These are phyloP conservation scores for Parmales sp. DNA, from an alignment of 108 stramenopile species.

Conservation along the genomic window DNA sequence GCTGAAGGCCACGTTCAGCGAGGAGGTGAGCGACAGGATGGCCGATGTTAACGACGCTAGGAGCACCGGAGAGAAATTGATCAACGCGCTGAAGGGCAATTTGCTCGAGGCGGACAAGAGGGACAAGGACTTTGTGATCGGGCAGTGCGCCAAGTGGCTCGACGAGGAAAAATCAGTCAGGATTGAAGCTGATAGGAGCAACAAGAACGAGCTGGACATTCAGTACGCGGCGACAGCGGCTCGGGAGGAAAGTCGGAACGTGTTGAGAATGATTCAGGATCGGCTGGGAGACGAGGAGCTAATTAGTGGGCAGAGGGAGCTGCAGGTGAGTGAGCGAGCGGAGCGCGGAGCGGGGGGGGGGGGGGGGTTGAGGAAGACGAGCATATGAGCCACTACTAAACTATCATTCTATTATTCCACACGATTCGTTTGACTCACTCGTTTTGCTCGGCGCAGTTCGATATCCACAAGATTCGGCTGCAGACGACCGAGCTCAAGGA, in stretches of 20 bases:
- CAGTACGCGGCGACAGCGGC: neutral
- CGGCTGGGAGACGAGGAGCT: neutral
- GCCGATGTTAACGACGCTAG: conserved; percentile 1
- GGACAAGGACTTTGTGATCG: conserved; percentile 9
- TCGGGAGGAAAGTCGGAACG: neutral
- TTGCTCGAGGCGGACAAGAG: neutral
- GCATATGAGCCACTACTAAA: too few species aligned
- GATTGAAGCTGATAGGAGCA: neutral
- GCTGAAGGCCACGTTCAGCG: neutral
- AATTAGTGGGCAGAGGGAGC: neutral
- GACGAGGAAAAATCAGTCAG: neutral
- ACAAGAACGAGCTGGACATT: conserved; percentile 7
- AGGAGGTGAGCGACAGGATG: conserved; percentile 6
- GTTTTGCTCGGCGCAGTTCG: too few species aligned
- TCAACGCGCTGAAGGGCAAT: neutral
- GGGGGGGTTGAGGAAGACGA: conserved; percentile 1
- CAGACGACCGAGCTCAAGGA: neutral
- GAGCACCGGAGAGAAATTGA: neutral
- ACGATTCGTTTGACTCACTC: too few species aligned
- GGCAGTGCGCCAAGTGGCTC: conserved; percentile 6
- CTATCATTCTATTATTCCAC: too few species aligned
- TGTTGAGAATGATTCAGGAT: conserved; percentile 4
- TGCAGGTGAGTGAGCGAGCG: neutral
- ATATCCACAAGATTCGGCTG: too few species aligned
- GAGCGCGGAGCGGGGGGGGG: neutral